phyloP scores from a whole-genome alignment of 176 grass and related monocot genomes.

The Carex pumila region DNA sequence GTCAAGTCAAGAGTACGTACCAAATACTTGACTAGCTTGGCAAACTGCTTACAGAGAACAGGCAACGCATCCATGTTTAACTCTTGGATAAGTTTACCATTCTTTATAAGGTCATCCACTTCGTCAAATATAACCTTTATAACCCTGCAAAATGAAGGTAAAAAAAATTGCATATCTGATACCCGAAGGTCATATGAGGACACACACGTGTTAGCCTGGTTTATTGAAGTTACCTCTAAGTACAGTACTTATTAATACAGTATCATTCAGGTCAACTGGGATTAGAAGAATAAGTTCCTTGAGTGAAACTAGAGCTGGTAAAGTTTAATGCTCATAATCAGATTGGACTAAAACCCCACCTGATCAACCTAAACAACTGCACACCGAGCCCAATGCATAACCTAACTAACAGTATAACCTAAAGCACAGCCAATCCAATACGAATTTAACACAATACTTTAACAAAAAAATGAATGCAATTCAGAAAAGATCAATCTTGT shows the following conservation, averaged over 20 bases:
- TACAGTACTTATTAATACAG: neutral
- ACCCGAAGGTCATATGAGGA: neutral
- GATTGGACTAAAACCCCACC: neutral
- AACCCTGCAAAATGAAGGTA: constrained; percentile 48
- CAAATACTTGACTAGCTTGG: constrained; percentile 58
- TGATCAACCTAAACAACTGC: neutral
- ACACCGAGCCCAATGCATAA: neutral
- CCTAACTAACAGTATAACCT: neutral
- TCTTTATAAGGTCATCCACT: constrained; percentile 46
- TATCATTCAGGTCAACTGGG: neutral
- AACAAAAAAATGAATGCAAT: neutral
- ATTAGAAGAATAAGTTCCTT: neutral
- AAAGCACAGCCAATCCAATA: neutral
- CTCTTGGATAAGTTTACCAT: constrained; percentile 43
- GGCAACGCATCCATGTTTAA: constrained; percentile 66
- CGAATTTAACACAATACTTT: neutral
- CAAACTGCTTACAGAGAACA: constrained; percentile 57
- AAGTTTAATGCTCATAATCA: neutral
- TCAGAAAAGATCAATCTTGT: neutral
- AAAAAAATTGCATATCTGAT: neutral
- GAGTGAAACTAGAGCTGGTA: neutral
- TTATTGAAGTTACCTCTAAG: neutral
- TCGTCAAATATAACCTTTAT: constrained; percentile 57
- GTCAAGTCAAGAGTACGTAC: constrained; percentile 39
- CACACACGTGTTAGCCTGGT: neutral